Conservation (phyloP, 2,329 filamentous ascomycete species). For the Calonectria honghensis region DNA sequence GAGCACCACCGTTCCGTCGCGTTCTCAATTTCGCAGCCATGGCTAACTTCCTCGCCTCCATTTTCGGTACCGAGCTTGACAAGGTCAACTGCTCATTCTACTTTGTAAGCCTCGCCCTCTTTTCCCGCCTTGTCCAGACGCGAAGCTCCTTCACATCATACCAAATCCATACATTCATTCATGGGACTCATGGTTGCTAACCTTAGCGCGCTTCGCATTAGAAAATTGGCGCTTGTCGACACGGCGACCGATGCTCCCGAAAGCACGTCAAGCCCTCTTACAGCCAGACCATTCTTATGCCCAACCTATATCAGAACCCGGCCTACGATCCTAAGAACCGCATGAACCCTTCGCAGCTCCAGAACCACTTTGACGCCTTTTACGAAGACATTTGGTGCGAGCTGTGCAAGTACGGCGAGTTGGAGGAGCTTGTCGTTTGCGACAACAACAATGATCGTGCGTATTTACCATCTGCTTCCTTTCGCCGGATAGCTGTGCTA, state of each 20-base stretch:
- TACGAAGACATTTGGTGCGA: slow-evolving; percentile 99
- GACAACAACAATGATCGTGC: slow-evolving; percentile 99
- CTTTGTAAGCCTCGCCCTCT: slow-evolving; percentile 63
- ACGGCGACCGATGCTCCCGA: slow-evolving; percentile 97
- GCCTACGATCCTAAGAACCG: slow-evolving; percentile 97
- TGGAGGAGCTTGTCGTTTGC: slow-evolving; percentile 98
- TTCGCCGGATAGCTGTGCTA: slow-evolving; percentile 43
- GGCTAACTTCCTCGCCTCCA: slow-evolving; percentile 99
- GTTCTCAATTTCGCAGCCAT: slow-evolving; percentile 68
- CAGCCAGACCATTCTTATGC: slow-evolving; percentile 97
- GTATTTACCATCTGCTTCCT: slow-evolving; percentile 60
- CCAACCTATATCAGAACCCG: slow-evolving; percentile 99
- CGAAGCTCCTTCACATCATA: background rate
- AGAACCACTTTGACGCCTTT: slow-evolving; percentile 99
- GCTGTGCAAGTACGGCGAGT: slow-evolving; percentile 98
- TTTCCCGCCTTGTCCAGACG: background rate
- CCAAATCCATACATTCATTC: background rate
- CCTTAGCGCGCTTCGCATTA: slow-evolving; percentile 65
- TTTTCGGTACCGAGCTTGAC: slow-evolving; percentile 99
- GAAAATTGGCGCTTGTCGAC: slow-evolving; percentile 99
- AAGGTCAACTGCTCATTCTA: slow-evolving; percentile 99
- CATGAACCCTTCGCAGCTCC: slow-evolving; percentile 96
- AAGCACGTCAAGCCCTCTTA: slow-evolving; percentile 99
- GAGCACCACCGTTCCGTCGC: slow-evolving; percentile 26
- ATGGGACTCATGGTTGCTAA: slow-evolving; percentile 18